Percentiles rank a stretch among this genome's conserved stretches.
Conservation (phyloP, 1,284 basidiomycete genomes). For the Polyporus tsugae region DNA sequence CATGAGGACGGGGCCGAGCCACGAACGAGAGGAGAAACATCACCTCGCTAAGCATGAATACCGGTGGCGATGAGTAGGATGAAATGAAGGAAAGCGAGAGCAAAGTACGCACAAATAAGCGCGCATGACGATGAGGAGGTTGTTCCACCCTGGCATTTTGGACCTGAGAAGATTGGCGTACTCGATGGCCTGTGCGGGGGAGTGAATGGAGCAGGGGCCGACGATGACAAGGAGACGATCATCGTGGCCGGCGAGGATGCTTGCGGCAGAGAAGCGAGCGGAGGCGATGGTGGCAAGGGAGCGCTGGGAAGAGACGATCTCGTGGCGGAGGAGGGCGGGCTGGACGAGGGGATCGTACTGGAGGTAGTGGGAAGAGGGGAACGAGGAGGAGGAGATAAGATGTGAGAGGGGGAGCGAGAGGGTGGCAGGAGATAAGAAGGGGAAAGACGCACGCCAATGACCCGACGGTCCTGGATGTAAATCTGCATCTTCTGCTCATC, state of each 20-base stretch:
- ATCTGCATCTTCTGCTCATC: conserved; percentile 68
- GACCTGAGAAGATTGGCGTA: conserved; percentile 84
- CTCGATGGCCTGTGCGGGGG: conserved; percentile 86
- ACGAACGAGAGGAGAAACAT: conserved; percentile 1
- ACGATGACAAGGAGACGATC: conserved; percentile 90
- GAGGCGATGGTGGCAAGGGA: conserved; percentile 78
- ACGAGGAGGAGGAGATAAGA: conserved; percentile 23
- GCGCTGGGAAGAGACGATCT: conserved; percentile 68
- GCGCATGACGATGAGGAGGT: conserved; percentile 94
- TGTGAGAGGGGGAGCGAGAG: conserved; percentile 4
- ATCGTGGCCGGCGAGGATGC: conserved; percentile 84
- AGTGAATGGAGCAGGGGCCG: conserved; percentile 97
- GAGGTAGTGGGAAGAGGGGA: conserved; percentile 19
- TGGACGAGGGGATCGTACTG: conserved; percentile 95
- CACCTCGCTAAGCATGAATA: conserved; percentile 56
- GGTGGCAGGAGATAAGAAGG: not conserved
- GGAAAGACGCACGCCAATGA: conserved; percentile 69
- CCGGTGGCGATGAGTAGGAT: conserved; percentile 21
- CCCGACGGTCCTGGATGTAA: conserved; percentile 80
- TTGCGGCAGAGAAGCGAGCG: conserved; percentile 81
- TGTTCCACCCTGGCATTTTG: conserved; percentile 74
- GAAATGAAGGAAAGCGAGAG: conserved; percentile 24
- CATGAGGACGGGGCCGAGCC: conserved; percentile 1
- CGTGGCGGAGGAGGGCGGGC: conserved; percentile 88
- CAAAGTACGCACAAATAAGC: conserved; percentile 85